A percentile compares a stretch with the other conserved stretches of the same genome.
These are phyloP conservation scores for Alternaria rosae DNA, from an alignment of 2,329 filamentous ascomycete genomes.

Conservation along the genomic window DNA sequence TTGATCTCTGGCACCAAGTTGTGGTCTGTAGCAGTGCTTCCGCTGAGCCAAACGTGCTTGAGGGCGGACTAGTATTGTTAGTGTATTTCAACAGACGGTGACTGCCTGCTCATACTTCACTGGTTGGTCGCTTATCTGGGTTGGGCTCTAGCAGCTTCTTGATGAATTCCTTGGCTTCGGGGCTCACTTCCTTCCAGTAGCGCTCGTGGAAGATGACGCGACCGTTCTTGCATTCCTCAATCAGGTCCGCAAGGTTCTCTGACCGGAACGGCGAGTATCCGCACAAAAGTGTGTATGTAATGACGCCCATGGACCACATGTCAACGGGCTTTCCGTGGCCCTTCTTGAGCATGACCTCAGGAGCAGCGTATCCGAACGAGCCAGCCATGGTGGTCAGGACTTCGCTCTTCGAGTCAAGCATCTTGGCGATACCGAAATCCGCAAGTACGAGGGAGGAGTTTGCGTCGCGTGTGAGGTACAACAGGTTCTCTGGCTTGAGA, in stretches of 20 bases:
- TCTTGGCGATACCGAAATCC: constrained; percentile 98
- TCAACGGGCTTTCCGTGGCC: constrained; percentile 98
- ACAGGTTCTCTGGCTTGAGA: constrained; percentile 95
- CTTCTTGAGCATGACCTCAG: constrained; percentile 97
- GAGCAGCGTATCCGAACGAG: constrained; percentile 96
- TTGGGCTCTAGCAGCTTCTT: constrained; percentile 78
- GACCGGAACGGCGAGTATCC: constrained; percentile 98
- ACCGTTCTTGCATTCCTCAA: constrained; percentile 88
- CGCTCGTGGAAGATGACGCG: constrained; percentile 94
- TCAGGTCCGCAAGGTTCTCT: constrained; percentile 89
- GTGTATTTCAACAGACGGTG: not conserved
- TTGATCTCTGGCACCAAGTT: constrained; percentile 97
- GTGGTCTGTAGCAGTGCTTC: constrained; percentile 91
- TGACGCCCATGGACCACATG: constrained; percentile 99
- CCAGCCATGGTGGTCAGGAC: constrained; percentile 98
- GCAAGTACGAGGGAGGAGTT: constrained; percentile 90
- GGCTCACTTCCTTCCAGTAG: constrained; percentile 97
- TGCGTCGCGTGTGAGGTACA: constrained; percentile 81
- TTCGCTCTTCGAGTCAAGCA: constrained; percentile 88
- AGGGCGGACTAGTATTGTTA: constrained; percentile 69
- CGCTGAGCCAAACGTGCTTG: constrained; percentile 86
- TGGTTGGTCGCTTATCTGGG: constrained; percentile 78
- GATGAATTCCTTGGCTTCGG: constrained; percentile 96
- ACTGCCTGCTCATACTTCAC: constrained; percentile 64
- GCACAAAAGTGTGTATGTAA: constrained; percentile 97